Percentiles rank a stretch among this genome's conserved stretches.
phyloP scores from a whole-genome alignment of 2,329 filamentous ascomycete species.

The Fusarium goolgardi region DNA sequence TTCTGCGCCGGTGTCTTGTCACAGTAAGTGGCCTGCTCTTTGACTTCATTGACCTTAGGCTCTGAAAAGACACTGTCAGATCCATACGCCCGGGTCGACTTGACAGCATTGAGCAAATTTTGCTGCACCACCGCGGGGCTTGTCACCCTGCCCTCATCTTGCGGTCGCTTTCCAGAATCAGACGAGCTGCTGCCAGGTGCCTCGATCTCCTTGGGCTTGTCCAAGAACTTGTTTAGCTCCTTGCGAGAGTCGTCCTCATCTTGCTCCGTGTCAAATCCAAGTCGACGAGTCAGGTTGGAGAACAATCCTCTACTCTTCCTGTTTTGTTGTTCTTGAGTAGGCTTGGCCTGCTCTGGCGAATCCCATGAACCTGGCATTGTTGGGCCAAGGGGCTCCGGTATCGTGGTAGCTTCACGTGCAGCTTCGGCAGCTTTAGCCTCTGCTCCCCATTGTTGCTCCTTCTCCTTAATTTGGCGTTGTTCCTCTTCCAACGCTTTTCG shows the following conservation, averaged over 20 bases:
- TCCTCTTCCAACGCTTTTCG: slow-evolving; percentile 80
- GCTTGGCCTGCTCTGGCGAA: slow-evolving; percentile 65
- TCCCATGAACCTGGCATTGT: slow-evolving; percentile 82
- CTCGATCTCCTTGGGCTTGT: slow-evolving; percentile 45
- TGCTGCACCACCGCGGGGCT: slow-evolving; percentile 72
- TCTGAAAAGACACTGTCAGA: slow-evolving; percentile 78
- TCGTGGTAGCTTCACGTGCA: slow-evolving; percentile 54
- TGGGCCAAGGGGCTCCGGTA: slow-evolving; percentile 55
- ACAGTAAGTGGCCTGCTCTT: slow-evolving; percentile 88
- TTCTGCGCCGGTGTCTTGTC: slow-evolving; percentile 81
- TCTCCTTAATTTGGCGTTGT: slow-evolving; percentile 72
- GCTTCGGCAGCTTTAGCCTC: slow-evolving; percentile 55
- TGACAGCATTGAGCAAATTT: slow-evolving; percentile 81
- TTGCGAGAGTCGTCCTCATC: slow-evolving; percentile 57
- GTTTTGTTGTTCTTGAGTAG: slow-evolving; percentile 50
- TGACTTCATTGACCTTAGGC: slow-evolving; percentile 77
- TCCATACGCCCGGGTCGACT: slow-evolving; percentile 80
- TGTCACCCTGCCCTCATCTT: slow-evolving; percentile 66
- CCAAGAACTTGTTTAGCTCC: slow-evolving; percentile 59
- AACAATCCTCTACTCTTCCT: slow-evolving; percentile 70
- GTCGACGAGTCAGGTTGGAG: slow-evolving; percentile 72
- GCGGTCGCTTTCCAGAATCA: slow-evolving; percentile 32
- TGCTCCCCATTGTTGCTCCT: slow-evolving; percentile 57
- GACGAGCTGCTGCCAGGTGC: slow-evolving; percentile 30
- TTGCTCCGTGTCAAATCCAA: slow-evolving; percentile 71